Conservation (phyloP, 441 rosid genomes). For the Populus hybrid region DNA sequence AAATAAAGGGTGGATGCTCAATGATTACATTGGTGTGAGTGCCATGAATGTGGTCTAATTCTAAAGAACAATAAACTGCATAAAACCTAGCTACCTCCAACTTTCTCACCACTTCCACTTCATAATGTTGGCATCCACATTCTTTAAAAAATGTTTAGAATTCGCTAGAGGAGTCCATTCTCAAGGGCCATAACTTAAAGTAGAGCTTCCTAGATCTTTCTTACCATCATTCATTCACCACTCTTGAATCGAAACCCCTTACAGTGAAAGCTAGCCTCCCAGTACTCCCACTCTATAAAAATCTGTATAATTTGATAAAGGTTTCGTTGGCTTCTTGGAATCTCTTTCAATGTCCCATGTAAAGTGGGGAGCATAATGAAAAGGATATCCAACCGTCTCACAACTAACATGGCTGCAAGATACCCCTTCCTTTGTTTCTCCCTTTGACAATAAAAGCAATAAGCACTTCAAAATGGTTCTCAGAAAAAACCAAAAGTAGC, state of each 20-base stretch:
- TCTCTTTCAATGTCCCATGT: background rate
- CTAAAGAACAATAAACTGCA: too few species aligned
- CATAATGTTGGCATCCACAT: background rate
- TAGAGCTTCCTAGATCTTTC: slow-evolving; percentile 9
- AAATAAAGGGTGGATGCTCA: too few species aligned
- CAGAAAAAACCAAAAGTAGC: background rate
- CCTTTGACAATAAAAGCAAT: too few species aligned
- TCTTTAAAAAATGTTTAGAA: background rate
- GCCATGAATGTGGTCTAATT: too few species aligned
- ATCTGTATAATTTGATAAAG: background rate
- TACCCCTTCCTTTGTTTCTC: too few species aligned
- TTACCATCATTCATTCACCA: background rate
- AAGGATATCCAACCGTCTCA: background rate
- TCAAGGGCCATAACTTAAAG: slow-evolving; percentile 13
- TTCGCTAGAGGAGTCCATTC: slow-evolving; percentile 6
- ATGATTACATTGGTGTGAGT: too few species aligned
- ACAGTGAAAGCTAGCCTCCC: background rate
- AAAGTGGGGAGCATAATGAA: background rate
- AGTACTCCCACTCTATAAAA: background rate
- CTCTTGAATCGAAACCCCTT: background rate
- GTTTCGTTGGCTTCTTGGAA: background rate
- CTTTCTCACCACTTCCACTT: background rate
- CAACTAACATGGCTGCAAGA: background rate
- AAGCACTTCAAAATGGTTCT: background rate
- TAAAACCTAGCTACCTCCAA: too few species aligned